Percentiles rank a stretch among this genome's conserved stretches.
Evolutionary conservation across 1,284 basidiomycete species (phyloP).

Genomic region (Taiwanofungus camphoratus): DNA sequence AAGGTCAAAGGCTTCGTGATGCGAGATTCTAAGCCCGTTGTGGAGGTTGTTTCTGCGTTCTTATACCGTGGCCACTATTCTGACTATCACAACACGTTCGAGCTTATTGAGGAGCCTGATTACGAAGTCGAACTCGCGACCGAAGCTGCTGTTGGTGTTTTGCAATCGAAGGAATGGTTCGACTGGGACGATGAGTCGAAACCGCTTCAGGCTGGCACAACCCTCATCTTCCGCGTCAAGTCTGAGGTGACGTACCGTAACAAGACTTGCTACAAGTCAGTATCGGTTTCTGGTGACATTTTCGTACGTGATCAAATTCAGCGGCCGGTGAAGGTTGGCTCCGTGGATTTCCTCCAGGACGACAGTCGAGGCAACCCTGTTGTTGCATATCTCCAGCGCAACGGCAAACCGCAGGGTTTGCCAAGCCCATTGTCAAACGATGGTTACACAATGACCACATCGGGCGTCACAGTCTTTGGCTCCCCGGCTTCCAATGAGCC

Average conservation of each 20-base stretch:
- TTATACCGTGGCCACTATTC: slow-evolving; percentile 92
- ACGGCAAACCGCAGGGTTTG: slow-evolving; percentile 76
- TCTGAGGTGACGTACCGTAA: slow-evolving; percentile 90
- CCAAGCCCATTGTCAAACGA: slow-evolving; percentile 77
- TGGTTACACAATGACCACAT: slow-evolving; percentile 73
- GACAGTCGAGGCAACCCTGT: slow-evolving; percentile 92
- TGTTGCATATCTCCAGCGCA: slow-evolving; percentile 87
- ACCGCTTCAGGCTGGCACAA: slow-evolving; percentile 75
- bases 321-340: slow-evolving; percentile 82
- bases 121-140: slow-evolving; percentile 76
- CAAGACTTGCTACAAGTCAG: slow-evolving; percentile 79
- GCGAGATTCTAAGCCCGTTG: slow-evolving; percentile 72
- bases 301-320: slow-evolving; percentile 86
- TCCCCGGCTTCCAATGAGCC: slow-evolving; percentile 89
- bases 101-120: slow-evolving; percentile 84
- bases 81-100: slow-evolving; percentile 96
- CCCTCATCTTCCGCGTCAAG: slow-evolving; percentile 84
- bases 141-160: slow-evolving; percentile 83
- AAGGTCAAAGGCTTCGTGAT: slow-evolving; percentile 87
- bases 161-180: slow-evolving; percentile 98
- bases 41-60: slow-evolving; percentile 94
- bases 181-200: slow-evolving; percentile 85
- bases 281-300: slow-evolving; percentile 81
- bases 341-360: slow-evolving; percentile 82
- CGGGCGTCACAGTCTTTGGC: slow-evolving; percentile 57